phyloP scores from a whole-genome alignment of 345 rosid genomes.

The Acer campestre region DNA sequence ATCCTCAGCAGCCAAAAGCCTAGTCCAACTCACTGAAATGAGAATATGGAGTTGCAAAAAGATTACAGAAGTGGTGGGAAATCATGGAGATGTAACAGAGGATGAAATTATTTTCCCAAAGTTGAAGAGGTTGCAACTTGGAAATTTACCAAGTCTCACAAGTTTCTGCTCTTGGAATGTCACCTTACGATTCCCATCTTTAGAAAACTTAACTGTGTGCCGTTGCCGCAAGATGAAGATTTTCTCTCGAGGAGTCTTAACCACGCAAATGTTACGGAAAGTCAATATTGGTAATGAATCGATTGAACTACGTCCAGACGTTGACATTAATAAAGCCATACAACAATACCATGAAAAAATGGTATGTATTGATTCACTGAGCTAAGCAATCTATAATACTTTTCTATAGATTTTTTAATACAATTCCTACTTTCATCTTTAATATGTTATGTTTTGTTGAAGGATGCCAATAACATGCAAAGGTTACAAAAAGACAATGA shows the following conservation, averaged over 20 bases:
- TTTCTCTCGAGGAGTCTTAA: not conserved
- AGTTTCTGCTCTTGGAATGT: conserved; percentile 3
- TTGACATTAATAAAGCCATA: not conserved
- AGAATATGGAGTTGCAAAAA: not conserved
- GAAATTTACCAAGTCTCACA: not conserved
- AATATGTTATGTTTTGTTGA: not conserved
- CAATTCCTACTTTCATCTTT: not conserved
- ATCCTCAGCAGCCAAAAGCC: not conserved
- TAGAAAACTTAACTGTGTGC: not conserved
- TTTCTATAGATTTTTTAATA: not conserved
- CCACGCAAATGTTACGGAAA: not conserved
- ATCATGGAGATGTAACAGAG: not conserved
- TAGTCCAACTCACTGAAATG: not conserved
- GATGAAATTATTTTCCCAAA: not conserved
- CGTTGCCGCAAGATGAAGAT: not conserved
- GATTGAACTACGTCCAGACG: not conserved
- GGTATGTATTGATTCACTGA: not conserved
- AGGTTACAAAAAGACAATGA: too few species aligned
- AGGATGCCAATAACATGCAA: not conserved
- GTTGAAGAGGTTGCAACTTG: not conserved
- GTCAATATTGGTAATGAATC: not conserved
- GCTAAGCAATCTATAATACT: not conserved
- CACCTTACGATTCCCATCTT: not conserved
- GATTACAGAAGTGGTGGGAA: not conserved
- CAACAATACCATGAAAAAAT: not conserved